Conservation (phyloP, 331 rosid genomes). For the Phaseolus coccineus region DNA sequence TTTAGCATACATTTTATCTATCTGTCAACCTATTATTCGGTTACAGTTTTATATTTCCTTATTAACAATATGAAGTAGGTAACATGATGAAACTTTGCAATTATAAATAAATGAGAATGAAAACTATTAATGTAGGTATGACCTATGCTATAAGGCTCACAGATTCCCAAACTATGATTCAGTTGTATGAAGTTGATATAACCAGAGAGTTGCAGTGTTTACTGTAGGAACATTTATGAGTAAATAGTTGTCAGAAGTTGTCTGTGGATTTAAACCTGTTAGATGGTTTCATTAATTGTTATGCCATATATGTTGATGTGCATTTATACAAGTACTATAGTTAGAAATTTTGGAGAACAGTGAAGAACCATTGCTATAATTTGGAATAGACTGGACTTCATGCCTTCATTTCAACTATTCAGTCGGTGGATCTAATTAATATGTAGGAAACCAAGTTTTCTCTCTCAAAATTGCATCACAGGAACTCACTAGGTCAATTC, state of each 20-base stretch:
- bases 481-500: too few species aligned
- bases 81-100: too few species aligned
- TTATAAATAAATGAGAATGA: too few species aligned
- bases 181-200: neutral
- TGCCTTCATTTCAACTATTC: neutral
- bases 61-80: too few species aligned
- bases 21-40: too few species aligned
- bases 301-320: neutral
- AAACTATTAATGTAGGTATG: neutral
- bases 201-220: neutral
- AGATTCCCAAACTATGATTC: neutral
- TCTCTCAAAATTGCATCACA: too few species aligned
- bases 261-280: neutral
- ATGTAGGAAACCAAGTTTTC: too few species aligned
- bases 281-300: slow-evolving; percentile 20
- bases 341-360: neutral
- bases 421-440: neutral
- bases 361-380: neutral
- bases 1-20: too few species aligned
- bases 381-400: neutral
- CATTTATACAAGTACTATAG: neutral
- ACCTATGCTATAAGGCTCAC: neutral
- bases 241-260: neutral
- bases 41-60: too few species aligned
- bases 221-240: slow-evolving; percentile 23